Base-by-base conservation (phyloP, 768 basidiomycete species). In the Rhodotorula kratochvilovae region DNA sequence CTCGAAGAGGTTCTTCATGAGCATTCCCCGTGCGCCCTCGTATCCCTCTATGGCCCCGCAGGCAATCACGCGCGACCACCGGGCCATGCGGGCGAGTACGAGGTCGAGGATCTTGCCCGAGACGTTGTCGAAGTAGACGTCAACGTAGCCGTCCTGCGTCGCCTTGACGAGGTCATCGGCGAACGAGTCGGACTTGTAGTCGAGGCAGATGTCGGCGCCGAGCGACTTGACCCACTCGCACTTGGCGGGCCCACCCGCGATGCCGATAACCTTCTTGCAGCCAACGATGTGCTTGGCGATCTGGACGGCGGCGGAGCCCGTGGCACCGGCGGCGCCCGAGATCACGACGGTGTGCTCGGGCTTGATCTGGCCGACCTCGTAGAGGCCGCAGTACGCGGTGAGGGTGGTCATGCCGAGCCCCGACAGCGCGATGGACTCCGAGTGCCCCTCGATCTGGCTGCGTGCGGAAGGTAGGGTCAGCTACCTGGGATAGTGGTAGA, bases 151-250 rank as follows among this genome's bases (percentile, higher is more conserved):
- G 27, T 11, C 48, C 21, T 63, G 61, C 5, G 61, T 56, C 19
- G 70, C 70, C 61, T 67, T 67, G 56, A 16, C 46, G 27, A 79
- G 76, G 59, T 77, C 75, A 27, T 76, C 56, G 25, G 57, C 46
- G 63, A 73, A 77, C 11, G 70, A 45, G 6, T 71, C 21, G 0
- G 63, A 72, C 68, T 76, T 78, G 79, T 81, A 81, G 68, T 81
- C 80, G 72, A 81, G 61, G 68, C 79, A 79, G 25, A 67, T 75
- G 71, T 79, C 79, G 36, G 80, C 80, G 0, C 80, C 80, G 50
- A 81, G 76, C 17, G 63, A 70, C 62, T 80, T 76, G 71, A 81
- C 80, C 70, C 77, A 80, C 16, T 74, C 73, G 72, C 79, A 80
- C 70, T 79, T 80, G 23, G 78, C 74, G 53, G 68, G 63, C 1